Evolutionary conservation across 345 rosid species (phyloP).

Genomic region (Ceriops tagal): DNA sequence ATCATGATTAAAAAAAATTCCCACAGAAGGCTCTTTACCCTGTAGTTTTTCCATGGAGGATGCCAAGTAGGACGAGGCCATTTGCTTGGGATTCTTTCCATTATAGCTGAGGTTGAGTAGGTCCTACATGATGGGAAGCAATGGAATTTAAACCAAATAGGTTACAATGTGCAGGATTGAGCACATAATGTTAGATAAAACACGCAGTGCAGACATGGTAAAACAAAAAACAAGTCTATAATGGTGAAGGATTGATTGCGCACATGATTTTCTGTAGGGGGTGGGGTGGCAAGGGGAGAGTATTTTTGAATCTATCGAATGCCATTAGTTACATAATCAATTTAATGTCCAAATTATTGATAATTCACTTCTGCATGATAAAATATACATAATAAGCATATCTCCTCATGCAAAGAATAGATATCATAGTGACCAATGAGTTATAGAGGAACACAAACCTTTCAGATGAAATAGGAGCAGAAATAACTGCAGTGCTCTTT

Average conservation of each 20-base stretch:
- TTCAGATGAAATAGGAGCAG: slow-evolving; percentile 65
- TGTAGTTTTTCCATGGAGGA: slow-evolving; percentile 97
- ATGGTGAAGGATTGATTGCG: no score
- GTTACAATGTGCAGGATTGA: background rate
- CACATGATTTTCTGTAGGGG: no score
- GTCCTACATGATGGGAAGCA: slow-evolving; percentile 41
- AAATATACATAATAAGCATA: background rate
- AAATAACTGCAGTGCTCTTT: slow-evolving; percentile 57
- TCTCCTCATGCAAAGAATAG: background rate
- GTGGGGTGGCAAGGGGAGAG: no score
- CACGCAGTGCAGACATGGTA: no score
- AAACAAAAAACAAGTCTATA: no score
- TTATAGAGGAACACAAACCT: slow-evolving; percentile 41
- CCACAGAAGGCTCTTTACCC: slow-evolving; percentile 46
- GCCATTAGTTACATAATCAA: no score
- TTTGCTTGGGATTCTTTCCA: slow-evolving; percentile 93
- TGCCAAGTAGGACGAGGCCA: slow-evolving; percentile 99
- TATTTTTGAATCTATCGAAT: no score
- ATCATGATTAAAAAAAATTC: no score
- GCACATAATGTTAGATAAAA: background rate
- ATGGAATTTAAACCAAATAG: slow-evolving; percentile 3
- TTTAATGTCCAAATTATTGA: no score
- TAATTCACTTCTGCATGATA: background rate
- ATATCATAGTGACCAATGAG: background rate
- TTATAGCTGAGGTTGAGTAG: slow-evolving; percentile 73